Evolutionary conservation across 768 basidiomycete species (phyloP), one percentile per base, ranked within the genome.

Genomic region (Tulasnella sp.): DNA sequence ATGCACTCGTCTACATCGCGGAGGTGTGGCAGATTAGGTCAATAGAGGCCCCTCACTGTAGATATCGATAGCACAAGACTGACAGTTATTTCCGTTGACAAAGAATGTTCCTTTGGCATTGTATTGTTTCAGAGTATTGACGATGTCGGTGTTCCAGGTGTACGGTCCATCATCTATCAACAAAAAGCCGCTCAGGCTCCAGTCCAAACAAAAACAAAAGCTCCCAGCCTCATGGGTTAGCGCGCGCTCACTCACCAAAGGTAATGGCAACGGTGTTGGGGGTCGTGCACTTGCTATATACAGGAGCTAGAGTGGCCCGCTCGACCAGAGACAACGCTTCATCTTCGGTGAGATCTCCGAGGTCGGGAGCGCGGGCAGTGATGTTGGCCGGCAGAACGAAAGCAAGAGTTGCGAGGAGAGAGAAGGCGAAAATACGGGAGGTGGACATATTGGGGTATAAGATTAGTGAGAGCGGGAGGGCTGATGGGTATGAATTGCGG

Each of bases 161-260:
- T 81, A 81, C 8, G 80, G 76, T 34, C 82, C 82, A 41, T 82
- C 80, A 76, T 82, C 82, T 75, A 24, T 18, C 72, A 73, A 34
- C 34, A 34, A 1, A 22, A 14, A 28, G 31, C 4, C 24, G 31
- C 31, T 80, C 77, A 37, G 37, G 40, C 80, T 69, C 31, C 64
- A 37, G 64, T 69, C 31, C 64, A 69, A 54, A 69, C 24, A 22
- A 28, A 16, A 3, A 24, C n/a, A 6, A n/a, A 69, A 18, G 64
- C 31, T 4, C 8, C 31, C 64, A 1, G 46, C 12, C 46, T 6
- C 2, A 37, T n/a, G n/a, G 6, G 9, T 4, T 11, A 18, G n/a
- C 37, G 31, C 69, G 37, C 14, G 64, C 11, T 31, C 28, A 28
- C 74, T 42, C 46, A 75, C 74, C 74, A 28, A 75, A 75, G 0